Conservation (phyloP, 306 rosid genomes). For the Mimosa pudica region DNA sequence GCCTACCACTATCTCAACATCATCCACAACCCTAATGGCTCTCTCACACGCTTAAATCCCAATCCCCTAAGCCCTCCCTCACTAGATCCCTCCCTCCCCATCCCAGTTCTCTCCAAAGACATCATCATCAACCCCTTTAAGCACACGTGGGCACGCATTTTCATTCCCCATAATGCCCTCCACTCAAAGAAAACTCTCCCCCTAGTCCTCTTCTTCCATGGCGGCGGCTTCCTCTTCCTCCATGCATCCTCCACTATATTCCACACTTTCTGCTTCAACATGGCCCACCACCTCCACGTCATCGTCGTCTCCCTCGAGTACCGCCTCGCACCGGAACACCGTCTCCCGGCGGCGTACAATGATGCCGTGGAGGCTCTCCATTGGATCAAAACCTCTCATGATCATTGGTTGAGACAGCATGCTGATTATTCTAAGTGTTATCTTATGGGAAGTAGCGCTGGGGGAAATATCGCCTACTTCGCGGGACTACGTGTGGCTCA, state of each 20-base stretch:
- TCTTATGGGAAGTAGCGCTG: constrained; percentile 48
- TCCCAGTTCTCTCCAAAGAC: constrained; percentile 41
- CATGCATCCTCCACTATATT: constrained; percentile 25
- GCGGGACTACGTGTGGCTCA: constrained; percentile 31
- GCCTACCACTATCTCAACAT: constrained; percentile 25
- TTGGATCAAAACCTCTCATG: constrained; percentile 30
- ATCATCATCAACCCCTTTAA: constrained; percentile 37
- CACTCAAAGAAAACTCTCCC: neutral
- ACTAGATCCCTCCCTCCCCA: constrained; percentile 21
- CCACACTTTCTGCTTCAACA: constrained; percentile 5
- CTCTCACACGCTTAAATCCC: constrained; percentile 24
- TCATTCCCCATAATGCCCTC: constrained; percentile 28
- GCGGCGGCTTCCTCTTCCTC: constrained; percentile 38
- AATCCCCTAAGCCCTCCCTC: constrained; percentile 27
- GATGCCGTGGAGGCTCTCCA: constrained; percentile 42
- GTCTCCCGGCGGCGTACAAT: constrained; percentile 40
- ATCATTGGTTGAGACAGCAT: constrained; percentile 29
- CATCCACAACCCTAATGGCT: constrained; percentile 26
- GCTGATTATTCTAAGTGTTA: constrained; percentile 38
- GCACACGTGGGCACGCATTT: constrained; percentile 34
- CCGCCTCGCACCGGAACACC: constrained; percentile 40
- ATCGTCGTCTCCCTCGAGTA: constrained; percentile 36
- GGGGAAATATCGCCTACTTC: constrained; percentile 40
- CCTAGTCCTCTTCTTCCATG: constrained; percentile 41
- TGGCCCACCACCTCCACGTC: constrained; percentile 16